Conservation (phyloP, 192 early-diverging fungal species). For the Pilaira anomala region DNA sequence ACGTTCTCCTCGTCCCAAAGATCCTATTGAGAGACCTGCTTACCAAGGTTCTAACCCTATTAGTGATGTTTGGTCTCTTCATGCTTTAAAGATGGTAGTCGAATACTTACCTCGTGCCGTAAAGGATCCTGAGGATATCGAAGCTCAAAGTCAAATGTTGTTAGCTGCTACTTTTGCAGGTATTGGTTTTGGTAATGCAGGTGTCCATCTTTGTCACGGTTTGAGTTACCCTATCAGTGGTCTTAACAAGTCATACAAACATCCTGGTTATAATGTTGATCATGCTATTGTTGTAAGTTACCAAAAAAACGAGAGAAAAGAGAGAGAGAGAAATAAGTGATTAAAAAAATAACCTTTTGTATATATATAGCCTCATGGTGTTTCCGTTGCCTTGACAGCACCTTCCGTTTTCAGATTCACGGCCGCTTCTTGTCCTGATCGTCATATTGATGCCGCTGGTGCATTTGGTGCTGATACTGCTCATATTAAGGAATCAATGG, state of each 20-base stretch:
- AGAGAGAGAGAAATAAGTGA: not conserved
- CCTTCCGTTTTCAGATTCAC: constrained; percentile 90
- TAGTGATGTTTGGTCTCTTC: constrained; percentile 85
- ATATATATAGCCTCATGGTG: constrained; percentile 41
- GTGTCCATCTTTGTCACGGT: constrained; percentile 86
- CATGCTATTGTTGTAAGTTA: constrained; percentile 67
- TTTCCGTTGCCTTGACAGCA: constrained; percentile 88
- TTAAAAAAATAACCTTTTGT: too few species aligned
- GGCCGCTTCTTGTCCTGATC: constrained; percentile 72
- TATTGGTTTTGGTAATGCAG: constrained; percentile 44
- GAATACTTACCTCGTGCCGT: constrained; percentile 75
- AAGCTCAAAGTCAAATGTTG: constrained; percentile 80
- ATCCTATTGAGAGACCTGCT: constrained; percentile 81
- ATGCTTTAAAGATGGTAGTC: constrained; percentile 76
- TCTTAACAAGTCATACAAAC: constrained; percentile 76
- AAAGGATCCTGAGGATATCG: constrained; percentile 59
- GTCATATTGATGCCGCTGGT: constrained; percentile 79
- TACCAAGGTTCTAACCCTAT: constrained; percentile 94
- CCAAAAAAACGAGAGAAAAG: not conserved
- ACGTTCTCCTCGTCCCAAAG: constrained; percentile 72
- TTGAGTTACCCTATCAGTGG: constrained; percentile 86
- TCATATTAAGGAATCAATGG: constrained; percentile 62
- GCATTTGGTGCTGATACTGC: constrained; percentile 70
- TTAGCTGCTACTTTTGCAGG: constrained; percentile 89
- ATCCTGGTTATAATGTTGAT: constrained; percentile 74